A percentile compares a stretch with the other conserved stretches of the same genome.
Evolutionary conservation across 441 rosid genomes (phyloP).

Genomic region (Populus tomentosa): DNA sequence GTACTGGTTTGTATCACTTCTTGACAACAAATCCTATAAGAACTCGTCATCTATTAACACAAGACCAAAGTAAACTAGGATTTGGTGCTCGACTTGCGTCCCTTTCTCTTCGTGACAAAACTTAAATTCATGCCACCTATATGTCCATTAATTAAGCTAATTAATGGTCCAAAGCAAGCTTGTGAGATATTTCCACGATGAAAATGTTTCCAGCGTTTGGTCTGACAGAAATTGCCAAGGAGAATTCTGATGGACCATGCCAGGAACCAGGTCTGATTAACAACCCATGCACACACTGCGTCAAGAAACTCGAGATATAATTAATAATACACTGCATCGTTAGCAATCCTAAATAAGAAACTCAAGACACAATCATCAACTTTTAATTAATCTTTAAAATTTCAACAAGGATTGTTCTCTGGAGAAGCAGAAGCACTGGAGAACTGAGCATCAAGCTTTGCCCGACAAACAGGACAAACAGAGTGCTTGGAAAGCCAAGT

Average conservation of each 20-base stretch:
- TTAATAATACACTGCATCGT: background rate
- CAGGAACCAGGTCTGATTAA: background rate
- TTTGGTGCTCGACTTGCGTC: too few relatives aligned
- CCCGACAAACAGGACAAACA: conserved; percentile 66
- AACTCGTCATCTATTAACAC: background rate
- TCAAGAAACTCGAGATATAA: background rate
- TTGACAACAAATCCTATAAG: background rate
- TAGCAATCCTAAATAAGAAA: background rate
- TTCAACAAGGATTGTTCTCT: conserved; percentile 16
- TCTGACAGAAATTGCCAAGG: too few relatives aligned
- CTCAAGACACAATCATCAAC: background rate
- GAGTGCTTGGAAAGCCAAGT: conserved; percentile 63
- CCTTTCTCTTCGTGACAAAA: too few relatives aligned
- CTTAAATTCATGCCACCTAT: too few relatives aligned
- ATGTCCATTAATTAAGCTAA: background rate
- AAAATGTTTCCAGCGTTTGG: too few relatives aligned
- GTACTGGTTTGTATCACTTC: background rate
- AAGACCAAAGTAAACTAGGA: too few relatives aligned
- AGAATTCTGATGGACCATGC: background rate
- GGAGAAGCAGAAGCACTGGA: background rate
- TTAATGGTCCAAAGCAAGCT: background rate
- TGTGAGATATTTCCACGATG: too few relatives aligned
- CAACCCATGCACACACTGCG: background rate
- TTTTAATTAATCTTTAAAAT: background rate
- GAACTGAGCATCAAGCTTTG: conserved; percentile 34